Evolutionary conservation across 495 filamentous ascomycete species (phyloP).

Genomic region (Sporormia fimetaria): DNA sequence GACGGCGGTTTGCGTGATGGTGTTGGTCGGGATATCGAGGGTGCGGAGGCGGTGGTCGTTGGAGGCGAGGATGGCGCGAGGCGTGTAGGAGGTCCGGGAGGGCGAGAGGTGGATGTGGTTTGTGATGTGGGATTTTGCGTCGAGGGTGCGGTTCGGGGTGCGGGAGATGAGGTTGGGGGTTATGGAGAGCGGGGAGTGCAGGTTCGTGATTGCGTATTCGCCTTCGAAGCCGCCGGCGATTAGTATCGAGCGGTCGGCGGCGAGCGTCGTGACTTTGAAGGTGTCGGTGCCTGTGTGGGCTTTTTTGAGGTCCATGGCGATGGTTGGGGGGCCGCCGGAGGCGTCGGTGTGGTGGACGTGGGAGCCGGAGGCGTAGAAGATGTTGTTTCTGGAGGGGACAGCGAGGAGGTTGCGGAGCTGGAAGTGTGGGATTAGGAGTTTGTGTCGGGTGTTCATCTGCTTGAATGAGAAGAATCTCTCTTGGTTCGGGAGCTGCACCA

Average conservation of each 20-base stretch:
- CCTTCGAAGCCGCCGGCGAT: conserved; percentile 74
- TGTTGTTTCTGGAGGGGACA: conserved; percentile 57
- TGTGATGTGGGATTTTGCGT: conserved; percentile 62
- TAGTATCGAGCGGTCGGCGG: conserved; percentile 53
- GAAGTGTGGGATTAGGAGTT: conserved; percentile 65
- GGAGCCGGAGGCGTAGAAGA: conserved; percentile 60
- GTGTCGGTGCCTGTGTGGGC: not conserved
- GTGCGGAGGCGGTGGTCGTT: conserved; percentile 71
- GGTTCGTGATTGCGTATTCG: conserved; percentile 58
- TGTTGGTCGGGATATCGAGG: conserved; percentile 60
- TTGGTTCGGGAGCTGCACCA: conserved; percentile 26
- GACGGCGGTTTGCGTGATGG: conserved; percentile 50
- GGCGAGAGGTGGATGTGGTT: conserved; percentile 70
- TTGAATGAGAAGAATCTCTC: conserved; percentile 59
- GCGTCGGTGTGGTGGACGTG: conserved; percentile 48
- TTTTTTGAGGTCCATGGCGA: conserved; percentile 48
- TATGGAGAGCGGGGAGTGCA: conserved; percentile 37
- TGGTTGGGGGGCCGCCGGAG: conserved; percentile 5
- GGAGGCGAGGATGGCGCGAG: conserved; percentile 66
- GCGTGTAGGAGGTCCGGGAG: conserved; percentile 47
- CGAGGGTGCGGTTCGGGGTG: conserved; percentile 55
- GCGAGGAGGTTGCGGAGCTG: conserved; percentile 80
- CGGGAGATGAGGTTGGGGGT: conserved; percentile 45
- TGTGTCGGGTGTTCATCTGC: conserved; percentile 54
- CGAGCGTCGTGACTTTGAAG: conserved; percentile 59